A percentile compares a stretch with the other conserved stretches of the same genome.
These are phyloP conservation scores for Microcyclospora pomicola DNA, from an alignment of 2,329 filamentous ascomycete genomes.

Conservation along the genomic window DNA sequence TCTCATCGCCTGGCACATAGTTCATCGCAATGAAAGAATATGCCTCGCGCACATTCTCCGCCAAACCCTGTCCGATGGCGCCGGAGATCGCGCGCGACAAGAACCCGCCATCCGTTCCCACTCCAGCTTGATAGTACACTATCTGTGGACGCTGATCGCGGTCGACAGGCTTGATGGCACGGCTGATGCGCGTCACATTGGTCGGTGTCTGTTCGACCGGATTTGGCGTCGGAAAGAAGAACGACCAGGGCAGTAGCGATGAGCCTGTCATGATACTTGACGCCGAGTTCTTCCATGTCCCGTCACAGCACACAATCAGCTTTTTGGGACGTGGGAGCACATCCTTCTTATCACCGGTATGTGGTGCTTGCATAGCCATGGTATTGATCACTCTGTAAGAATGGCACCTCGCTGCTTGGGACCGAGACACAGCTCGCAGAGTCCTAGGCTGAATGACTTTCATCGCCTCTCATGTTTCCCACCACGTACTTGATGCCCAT, in stretches of 20 bases:
- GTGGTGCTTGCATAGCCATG: too few species aligned
- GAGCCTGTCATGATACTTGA: too few species aligned
- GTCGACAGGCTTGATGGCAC: conserved; percentile 34
- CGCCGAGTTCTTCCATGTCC: neutral
- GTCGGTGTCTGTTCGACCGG: conserved; percentile 22
- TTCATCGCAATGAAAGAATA: conserved; percentile 49
- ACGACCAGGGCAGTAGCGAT: too few species aligned
- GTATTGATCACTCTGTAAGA: too few species aligned
- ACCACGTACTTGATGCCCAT: too few species aligned
- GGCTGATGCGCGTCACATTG: conserved; percentile 36
- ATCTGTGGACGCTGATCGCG: conserved; percentile 8
- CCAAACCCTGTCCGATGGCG: conserved; percentile 16
- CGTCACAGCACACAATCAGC: conserved; percentile 15
- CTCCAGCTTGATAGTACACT: conserved; percentile 18
- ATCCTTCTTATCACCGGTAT: too few species aligned
- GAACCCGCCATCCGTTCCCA: conserved; percentile 10
- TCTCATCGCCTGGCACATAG: conserved; percentile 32
- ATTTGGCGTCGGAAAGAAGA: too few species aligned
- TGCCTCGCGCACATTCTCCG: conserved; percentile 41
- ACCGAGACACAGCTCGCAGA: too few species aligned
- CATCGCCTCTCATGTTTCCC: too few species aligned
- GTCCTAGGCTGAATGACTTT: too few species aligned
- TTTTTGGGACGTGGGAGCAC: conserved; percentile 7
- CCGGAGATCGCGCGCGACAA: conserved; percentile 11
- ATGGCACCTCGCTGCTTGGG: too few species aligned